Percentiles rank a stretch among this genome's conserved stretches.
Evolutionary conservation across 2,329 filamentous ascomycete species (phyloP).

Genomic region (Talaromyces pinophilus): DNA sequence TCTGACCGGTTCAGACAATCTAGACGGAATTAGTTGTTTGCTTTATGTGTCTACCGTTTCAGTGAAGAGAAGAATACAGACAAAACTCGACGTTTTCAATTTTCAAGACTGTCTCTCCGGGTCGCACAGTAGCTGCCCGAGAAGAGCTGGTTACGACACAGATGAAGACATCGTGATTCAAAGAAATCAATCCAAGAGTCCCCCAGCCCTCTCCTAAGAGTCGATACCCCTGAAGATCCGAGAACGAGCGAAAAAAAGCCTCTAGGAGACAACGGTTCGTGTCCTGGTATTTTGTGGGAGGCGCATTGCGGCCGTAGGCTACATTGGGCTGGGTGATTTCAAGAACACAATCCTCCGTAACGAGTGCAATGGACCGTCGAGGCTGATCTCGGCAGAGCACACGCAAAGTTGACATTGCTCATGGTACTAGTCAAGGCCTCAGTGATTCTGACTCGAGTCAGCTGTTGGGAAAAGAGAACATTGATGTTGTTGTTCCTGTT

Average conservation of each 20-base stretch:
- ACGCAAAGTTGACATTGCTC: slow-evolving; percentile 62
- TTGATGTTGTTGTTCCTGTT: background rate
- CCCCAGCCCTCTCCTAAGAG: slow-evolving; percentile 77
- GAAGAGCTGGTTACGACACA: slow-evolving; percentile 81
- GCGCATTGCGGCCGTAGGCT: slow-evolving; percentile 54
- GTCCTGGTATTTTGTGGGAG: slow-evolving; percentile 30
- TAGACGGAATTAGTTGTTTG: slow-evolving; percentile 30
- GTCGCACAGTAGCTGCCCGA: slow-evolving; percentile 77
- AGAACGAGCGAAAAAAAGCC: slow-evolving; percentile 66
- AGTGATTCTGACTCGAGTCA: background rate
- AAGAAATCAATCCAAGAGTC: slow-evolving; percentile 82
- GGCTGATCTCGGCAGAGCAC: slow-evolving; percentile 85
- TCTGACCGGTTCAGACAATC: slow-evolving; percentile 85
- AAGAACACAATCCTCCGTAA: slow-evolving; percentile 58
- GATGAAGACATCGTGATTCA: slow-evolving; percentile 82
- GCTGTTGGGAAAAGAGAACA: background rate
- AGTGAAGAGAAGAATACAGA: slow-evolving; percentile 35
- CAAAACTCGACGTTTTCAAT: slow-evolving; percentile 85
- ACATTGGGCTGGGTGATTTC: slow-evolving; percentile 64
- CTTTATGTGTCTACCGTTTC: background rate
- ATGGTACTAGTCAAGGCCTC: background rate
- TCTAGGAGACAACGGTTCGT: slow-evolving; percentile 80
- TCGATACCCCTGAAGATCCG: slow-evolving; percentile 74
- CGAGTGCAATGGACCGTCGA: slow-evolving; percentile 82
- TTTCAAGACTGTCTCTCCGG: slow-evolving; percentile 84